These are phyloP conservation scores for Fusarium chaquense DNA, from an alignment of 2,329 filamentous ascomycete species.

Conservation along the genomic window DNA sequence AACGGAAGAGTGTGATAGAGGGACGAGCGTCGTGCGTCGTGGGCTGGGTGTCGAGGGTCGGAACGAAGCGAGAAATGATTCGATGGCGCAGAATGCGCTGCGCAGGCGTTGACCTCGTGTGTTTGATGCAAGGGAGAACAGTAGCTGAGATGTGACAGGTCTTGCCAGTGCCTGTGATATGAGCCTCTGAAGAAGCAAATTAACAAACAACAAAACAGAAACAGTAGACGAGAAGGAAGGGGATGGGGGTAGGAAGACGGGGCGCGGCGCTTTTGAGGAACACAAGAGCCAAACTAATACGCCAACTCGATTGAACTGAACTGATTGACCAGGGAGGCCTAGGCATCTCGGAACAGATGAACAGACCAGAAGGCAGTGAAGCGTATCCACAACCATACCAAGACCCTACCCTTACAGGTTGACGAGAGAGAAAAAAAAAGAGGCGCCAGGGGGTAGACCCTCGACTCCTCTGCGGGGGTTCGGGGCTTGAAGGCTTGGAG, in stretches of 20 bases:
- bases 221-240: constrained; percentile 36
- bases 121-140: constrained; percentile 38
- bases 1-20: constrained; percentile 34
- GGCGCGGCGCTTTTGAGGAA: constrained; percentile 46
- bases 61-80: constrained; percentile 42
- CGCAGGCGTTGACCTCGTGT: constrained; percentile 35
- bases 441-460: constrained; percentile 47
- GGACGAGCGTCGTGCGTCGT: constrained; percentile 43
- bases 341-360: constrained; percentile 41
- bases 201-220: constrained; percentile 31
- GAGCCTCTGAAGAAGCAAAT: constrained; percentile 25
- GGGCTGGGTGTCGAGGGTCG: constrained; percentile 37
- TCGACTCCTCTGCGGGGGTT: constrained; percentile 47
- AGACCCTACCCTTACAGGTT: constrained; percentile 33
- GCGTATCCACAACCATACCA: constrained; percentile 32
- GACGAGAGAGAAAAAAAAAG: constrained; percentile 37
- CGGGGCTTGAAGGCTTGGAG: constrained; percentile 43
- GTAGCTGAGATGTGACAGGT: constrained; percentile 33
- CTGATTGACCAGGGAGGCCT: constrained; percentile 35
- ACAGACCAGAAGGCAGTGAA: constrained; percentile 29
- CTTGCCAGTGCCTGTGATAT: constrained; percentile 12
- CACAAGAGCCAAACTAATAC: constrained; percentile 33
- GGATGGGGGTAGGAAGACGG: constrained; percentile 42
- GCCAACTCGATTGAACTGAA: constrained; percentile 37
- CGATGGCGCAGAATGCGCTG: constrained; percentile 35